A percentile compares a stretch with the other conserved stretches of the same genome.
phyloP scores from a whole-genome alignment of 768 basidiomycete species.

The Thelephora ganbajun region DNA sequence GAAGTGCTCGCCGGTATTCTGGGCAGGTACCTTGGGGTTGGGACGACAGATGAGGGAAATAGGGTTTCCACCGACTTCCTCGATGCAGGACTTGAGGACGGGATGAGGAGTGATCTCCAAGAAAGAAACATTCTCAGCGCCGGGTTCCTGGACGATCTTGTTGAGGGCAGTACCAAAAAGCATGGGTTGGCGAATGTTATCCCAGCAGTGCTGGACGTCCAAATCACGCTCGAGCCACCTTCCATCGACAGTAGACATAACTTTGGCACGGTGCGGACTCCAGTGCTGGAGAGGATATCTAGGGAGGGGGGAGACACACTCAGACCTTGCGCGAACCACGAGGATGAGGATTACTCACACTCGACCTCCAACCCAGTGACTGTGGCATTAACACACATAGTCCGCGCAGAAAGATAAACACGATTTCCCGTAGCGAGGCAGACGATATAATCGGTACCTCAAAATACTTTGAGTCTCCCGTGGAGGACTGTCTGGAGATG shows the following conservation, averaged over 20 bases:
- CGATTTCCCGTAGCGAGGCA: neutral
- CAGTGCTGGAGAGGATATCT: conserved; percentile 38
- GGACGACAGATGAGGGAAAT: too few species aligned
- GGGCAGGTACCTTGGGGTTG: too few species aligned
- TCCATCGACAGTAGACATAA: conserved; percentile 22
- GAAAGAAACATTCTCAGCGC: conserved; percentile 15
- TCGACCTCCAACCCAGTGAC: conserved; percentile 30
- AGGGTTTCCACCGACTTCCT: conserved; percentile 20
- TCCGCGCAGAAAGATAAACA: conserved; percentile 12
- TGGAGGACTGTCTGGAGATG: conserved; percentile 4
- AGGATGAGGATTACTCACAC: conserved; percentile 19
- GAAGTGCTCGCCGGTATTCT: too few species aligned
- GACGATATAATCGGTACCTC: conserved; percentile 3
- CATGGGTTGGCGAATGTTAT: too few species aligned
- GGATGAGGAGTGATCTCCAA: conserved; percentile 21
- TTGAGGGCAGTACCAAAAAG: too few species aligned
- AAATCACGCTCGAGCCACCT: conserved; percentile 16
- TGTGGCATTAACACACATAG: conserved; percentile 33
- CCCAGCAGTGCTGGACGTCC: conserved; percentile 17
- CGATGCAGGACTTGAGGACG: conserved; percentile 19
- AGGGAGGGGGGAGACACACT: neutral
- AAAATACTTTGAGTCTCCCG: conserved; percentile 20
- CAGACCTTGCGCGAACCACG: neutral
- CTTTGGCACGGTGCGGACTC: conserved; percentile 17
- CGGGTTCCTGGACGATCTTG: conserved; percentile 18